Evolutionary conservation across 306 rosid genomes (phyloP).

Genomic region (Quercus wislizeni): DNA sequence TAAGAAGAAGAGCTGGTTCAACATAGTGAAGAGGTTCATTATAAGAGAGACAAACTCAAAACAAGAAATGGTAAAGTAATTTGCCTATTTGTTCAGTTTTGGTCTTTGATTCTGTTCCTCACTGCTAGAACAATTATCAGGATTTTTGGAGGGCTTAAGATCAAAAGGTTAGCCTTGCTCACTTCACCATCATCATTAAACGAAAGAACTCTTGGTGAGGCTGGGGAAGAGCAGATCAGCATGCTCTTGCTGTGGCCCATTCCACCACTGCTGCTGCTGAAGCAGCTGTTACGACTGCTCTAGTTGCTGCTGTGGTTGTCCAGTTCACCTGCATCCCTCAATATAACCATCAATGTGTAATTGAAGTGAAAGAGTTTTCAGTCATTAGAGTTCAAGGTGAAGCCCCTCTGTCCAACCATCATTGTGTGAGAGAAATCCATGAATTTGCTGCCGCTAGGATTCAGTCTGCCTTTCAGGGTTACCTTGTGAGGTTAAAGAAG

Average conservation of each 20-base stretch:
- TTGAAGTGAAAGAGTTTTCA: constrained; percentile 15
- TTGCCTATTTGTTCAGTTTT: neutral
- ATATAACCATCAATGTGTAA: too few species aligned
- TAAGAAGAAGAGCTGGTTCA: constrained; percentile 80
- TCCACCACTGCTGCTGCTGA: constrained; percentile 62
- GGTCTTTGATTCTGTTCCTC: constrained; percentile 15
- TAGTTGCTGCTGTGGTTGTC: too few species aligned
- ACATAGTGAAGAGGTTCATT: constrained; percentile 65
- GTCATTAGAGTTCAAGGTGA: constrained; percentile 16
- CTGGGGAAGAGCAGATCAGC: constrained; percentile 56
- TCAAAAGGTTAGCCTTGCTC: neutral
- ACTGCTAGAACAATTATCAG: constrained; percentile 18
- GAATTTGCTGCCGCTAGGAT: constrained; percentile 65
- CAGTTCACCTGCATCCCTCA: too few species aligned
- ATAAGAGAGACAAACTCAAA: constrained; percentile 51
- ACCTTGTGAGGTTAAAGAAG: constrained; percentile 64
- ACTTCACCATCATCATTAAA: constrained; percentile 37
- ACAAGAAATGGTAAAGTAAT: constrained; percentile 54
- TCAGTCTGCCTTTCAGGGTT: constrained; percentile 76
- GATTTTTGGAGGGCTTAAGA: constrained; percentile 63
- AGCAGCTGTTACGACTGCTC: too few species aligned
- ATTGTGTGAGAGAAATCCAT: constrained; percentile 35
- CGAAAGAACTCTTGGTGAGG: constrained; percentile 28
- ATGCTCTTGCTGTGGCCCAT: constrained; percentile 56
- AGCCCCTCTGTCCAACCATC: constrained; percentile 19